A percentile compares a stretch with the other conserved stretches of the same genome.
Evolutionary conservation across 1,139 yeast genomes (phyloP).

Genomic region (Pichia sp.): DNA sequence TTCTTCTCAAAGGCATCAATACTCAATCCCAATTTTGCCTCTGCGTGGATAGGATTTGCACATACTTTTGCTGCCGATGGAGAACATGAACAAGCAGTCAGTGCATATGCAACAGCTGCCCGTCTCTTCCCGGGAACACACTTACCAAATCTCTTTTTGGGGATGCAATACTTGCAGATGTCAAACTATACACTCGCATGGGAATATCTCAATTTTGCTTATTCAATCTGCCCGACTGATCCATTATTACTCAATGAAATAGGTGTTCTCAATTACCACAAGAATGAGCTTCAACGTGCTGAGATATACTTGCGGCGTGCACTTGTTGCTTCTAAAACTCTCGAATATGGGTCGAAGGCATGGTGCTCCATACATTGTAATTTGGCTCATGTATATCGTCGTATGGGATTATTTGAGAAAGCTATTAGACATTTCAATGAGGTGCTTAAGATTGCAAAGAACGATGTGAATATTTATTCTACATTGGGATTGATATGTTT

Average conservation of each 20-base stretch:
- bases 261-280: slow-evolving; percentile 85
- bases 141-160: slow-evolving; percentile 81
- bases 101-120: slow-evolving; percentile 96
- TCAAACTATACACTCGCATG: slow-evolving; percentile 77
- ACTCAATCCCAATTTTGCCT: slow-evolving; percentile 84
- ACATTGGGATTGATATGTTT: slow-evolving; percentile 81
- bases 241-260: slow-evolving; percentile 85
- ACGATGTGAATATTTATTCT: slow-evolving; percentile 69
- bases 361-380: slow-evolving; percentile 87
- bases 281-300: slow-evolving; percentile 59
- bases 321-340: slow-evolving; percentile 55
- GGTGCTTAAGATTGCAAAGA: slow-evolving; percentile 62
- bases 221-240: slow-evolving; percentile 72
- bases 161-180: slow-evolving; percentile 94
- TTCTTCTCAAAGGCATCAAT: slow-evolving; percentile 87
- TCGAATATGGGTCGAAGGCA: slow-evolving; percentile 74
- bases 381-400: slow-evolving; percentile 84
- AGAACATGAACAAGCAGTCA: slow-evolving; percentile 96
- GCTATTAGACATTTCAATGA: slow-evolving; percentile 73
- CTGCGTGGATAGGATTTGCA: slow-evolving; percentile 98
- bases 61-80: slow-evolving; percentile 97
- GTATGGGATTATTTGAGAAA: slow-evolving; percentile 52
- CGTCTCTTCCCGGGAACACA: slow-evolving; percentile 93
- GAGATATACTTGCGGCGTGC: slow-evolving; percentile 71
- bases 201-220: slow-evolving; percentile 74